Evolutionary conservation across 352 stramenopile species (phyloP).

Genomic region (Peronospora destructor): DNA sequence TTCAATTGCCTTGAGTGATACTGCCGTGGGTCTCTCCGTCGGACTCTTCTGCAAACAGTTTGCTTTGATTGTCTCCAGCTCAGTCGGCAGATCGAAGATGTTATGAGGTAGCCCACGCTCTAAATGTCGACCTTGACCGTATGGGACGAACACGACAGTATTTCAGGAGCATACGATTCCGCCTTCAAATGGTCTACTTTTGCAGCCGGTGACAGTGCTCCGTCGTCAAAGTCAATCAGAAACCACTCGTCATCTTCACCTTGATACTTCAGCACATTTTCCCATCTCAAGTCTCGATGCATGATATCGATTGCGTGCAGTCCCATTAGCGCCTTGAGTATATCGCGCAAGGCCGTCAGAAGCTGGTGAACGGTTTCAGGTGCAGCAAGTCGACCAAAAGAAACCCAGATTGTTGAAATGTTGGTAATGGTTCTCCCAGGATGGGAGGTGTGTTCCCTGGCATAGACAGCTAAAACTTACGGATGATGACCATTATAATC

Average conservation of each 20-base stretch:
- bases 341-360: slow-evolving; percentile 9
- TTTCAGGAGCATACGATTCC: slow-evolving; percentile 20
- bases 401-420: no score
- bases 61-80: slow-evolving; percentile 5
- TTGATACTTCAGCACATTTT: slow-evolving; percentile 15
- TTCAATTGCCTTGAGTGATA: slow-evolving; percentile 11
- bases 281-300: slow-evolving; percentile 18
- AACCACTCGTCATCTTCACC: slow-evolving; percentile 10
- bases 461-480: no score
- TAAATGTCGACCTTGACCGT: slow-evolving; percentile 16
- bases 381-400: slow-evolving; percentile 6
- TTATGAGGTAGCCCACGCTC: slow-evolving; percentile 11
- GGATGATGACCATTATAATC: no score
- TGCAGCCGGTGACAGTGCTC: slow-evolving; percentile 3
- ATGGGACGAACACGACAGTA: slow-evolving; percentile 5
- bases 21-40: slow-evolving; percentile 5
- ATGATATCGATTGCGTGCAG: slow-evolving; percentile 12
- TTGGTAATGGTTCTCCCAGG: no score
- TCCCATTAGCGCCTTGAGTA: slow-evolving; percentile 13
- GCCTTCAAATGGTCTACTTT: slow-evolving; percentile 10
- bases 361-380: slow-evolving; percentile 5
- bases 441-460: no score
- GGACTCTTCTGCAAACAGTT: slow-evolving; percentile 8
- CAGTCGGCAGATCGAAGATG: slow-evolving; percentile 3
- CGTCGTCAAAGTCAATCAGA: slow-evolving; percentile 15